Evolutionary conservation across 257 asterid genomes (phyloP).

Genomic region (Jaltomata sinuosa): DNA sequence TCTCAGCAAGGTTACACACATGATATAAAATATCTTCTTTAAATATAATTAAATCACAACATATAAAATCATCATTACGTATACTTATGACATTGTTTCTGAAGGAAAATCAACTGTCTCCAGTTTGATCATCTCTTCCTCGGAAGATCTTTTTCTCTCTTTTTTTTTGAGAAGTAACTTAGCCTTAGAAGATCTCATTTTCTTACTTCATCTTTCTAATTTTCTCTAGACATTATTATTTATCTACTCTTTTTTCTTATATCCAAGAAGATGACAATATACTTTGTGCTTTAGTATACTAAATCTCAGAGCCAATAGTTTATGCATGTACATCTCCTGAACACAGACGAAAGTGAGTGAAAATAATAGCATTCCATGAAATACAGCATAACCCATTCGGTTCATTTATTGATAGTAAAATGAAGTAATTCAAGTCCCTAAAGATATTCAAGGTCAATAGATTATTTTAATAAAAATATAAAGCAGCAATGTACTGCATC

Average conservation of each 20-base stretch:
- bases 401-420: background rate
- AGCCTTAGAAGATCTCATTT: background rate
- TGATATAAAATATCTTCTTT: background rate
- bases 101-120: background rate
- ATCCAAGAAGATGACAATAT: background rate
- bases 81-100: background rate
- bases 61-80: background rate
- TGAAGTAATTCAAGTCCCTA: background rate
- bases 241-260: background rate
- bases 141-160: background rate
- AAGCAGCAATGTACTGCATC: background rate
- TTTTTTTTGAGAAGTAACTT: background rate
- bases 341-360: background rate
- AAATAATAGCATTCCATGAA: background rate
- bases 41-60: background rate
- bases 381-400: background rate
- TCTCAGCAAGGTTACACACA: background rate
- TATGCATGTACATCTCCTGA: background rate
- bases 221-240: background rate
- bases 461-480: background rate
- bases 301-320: background rate
- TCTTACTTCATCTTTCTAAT: background rate
- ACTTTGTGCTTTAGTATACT: background rate
- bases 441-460: background rate
- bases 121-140: background rate